These are phyloP conservation scores for Pterocarpus santalinus DNA, from an alignment of 306 rosid genomes.

Conservation along the genomic window DNA sequence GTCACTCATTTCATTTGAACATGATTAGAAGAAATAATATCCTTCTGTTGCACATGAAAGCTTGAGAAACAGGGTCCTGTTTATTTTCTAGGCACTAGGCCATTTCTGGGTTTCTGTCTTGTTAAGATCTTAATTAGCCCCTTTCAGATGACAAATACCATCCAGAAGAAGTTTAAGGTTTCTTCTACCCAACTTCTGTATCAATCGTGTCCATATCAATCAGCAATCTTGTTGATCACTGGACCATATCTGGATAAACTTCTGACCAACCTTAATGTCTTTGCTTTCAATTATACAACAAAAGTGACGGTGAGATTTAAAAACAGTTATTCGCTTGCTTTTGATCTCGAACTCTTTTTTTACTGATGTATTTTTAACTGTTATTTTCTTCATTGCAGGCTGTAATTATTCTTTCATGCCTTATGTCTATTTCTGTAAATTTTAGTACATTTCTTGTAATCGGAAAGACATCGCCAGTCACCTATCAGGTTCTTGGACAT, in stretches of 20 bases:
- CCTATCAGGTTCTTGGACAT: slow-evolving; percentile 97
- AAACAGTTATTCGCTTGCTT: neutral
- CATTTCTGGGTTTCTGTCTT: slow-evolving; percentile 17
- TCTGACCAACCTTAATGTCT: slow-evolving; percentile 78
- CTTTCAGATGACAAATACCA: slow-evolving; percentile 91
- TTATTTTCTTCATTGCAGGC: slow-evolving; percentile 56
- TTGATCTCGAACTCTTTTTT: neutral
- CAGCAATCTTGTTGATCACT: slow-evolving; percentile 71
- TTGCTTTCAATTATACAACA: slow-evolving; percentile 81
- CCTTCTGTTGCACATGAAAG: neutral
- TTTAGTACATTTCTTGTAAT: slow-evolving; percentile 96
- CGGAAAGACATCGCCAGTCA: slow-evolving; percentile 94
- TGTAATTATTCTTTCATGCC: slow-evolving; percentile 81
- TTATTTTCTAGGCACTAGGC: neutral
- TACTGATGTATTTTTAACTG: slow-evolving; percentile 8
- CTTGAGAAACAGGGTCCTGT: neutral
- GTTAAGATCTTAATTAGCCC: slow-evolving; percentile 65
- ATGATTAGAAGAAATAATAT: neutral
- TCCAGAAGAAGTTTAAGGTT: slow-evolving; percentile 91
- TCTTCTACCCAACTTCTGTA: slow-evolving; percentile 94
- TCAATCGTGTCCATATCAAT: slow-evolving; percentile 94
- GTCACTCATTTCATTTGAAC: slow-evolving; percentile 18
- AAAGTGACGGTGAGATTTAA: slow-evolving; percentile 79
- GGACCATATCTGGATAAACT: slow-evolving; percentile 90
- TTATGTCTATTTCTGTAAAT: slow-evolving; percentile 88